phyloP scores from a whole-genome alignment of 2,329 filamentous ascomycete genomes.

The Phialophora verrucosa region DNA sequence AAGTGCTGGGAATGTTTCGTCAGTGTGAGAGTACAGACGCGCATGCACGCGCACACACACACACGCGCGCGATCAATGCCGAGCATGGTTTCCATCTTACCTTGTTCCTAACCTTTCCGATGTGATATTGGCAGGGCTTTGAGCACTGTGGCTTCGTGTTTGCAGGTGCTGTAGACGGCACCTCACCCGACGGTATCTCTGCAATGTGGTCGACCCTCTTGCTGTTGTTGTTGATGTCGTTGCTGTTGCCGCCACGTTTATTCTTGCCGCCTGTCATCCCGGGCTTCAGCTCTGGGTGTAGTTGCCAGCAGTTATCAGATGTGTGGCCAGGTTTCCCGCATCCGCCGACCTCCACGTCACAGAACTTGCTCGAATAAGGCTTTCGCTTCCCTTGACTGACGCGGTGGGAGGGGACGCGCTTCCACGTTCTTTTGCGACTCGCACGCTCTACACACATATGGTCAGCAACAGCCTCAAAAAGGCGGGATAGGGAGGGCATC shows the following conservation, averaged over 20 bases:
- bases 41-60: neutral
- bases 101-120: conserved; percentile 10
- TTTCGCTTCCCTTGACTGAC: neutral
- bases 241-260: neutral
- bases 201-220: neutral
- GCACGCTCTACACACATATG: neutral
- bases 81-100: neutral
- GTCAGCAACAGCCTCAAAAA: neutral
- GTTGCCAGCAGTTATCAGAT: neutral
- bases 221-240: neutral
- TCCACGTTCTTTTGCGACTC: neutral
- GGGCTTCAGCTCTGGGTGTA: conserved; percentile 1
- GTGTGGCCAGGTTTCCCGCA: neutral
- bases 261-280: neutral
- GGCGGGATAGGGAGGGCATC: neutral
- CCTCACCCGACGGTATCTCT: neutral
- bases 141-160: neutral
- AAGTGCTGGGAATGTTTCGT: conserved; percentile 15
- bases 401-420: neutral
- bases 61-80: neutral
- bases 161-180: neutral
- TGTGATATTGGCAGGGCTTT: conserved; percentile 15
- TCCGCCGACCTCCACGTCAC: neutral
- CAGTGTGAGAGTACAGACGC: neutral
- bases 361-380: neutral